Evolutionary conservation across 2,329 filamentous ascomycete genomes (phyloP).

Genomic region (Ophiostoma pallidulum): DNA sequence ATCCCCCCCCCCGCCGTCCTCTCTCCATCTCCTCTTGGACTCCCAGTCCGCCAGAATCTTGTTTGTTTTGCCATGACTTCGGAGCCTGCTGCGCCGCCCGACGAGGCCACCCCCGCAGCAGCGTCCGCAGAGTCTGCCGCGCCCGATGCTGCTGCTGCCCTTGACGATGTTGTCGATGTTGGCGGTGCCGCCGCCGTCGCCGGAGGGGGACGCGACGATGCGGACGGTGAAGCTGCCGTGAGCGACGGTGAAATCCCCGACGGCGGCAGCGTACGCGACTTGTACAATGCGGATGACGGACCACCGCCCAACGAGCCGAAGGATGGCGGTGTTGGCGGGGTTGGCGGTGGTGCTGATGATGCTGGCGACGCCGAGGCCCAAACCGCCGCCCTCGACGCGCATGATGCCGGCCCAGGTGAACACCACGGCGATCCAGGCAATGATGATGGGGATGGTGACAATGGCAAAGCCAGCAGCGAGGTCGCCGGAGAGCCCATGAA

Average conservation of each 20-base stretch:
- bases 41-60: too few species aligned
- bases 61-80: slow-evolving; percentile 8
- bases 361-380: not conserved
- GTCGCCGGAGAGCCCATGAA: not conserved
- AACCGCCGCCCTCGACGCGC: not conserved
- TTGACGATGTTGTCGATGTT: slow-evolving; percentile 17
- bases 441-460: slow-evolving; percentile 6
- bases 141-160: slow-evolving; percentile 6
- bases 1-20: too few species aligned
- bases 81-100: slow-evolving; percentile 2
- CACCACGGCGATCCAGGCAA: not conserved
- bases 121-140: too few species aligned
- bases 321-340: not conserved
- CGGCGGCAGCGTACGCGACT: slow-evolving; percentile 39
- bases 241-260: slow-evolving; percentile 31
- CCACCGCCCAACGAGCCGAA: not conserved
- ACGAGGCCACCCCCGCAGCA: slow-evolving; percentile 5
- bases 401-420: not conserved
- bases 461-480: not conserved
- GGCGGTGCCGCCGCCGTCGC: too few species aligned
- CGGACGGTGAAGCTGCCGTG: not conserved
- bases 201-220: too few species aligned
- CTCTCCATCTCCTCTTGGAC: too few species aligned
- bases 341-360: slow-evolving; percentile 11
- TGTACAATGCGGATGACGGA: slow-evolving; percentile 35